A percentile compares a stretch with the other conserved stretches of the same genome.
Conservation (phyloP, 2,329 filamentous ascomycete species). For the Sarocladiaceae sp. region DNA sequence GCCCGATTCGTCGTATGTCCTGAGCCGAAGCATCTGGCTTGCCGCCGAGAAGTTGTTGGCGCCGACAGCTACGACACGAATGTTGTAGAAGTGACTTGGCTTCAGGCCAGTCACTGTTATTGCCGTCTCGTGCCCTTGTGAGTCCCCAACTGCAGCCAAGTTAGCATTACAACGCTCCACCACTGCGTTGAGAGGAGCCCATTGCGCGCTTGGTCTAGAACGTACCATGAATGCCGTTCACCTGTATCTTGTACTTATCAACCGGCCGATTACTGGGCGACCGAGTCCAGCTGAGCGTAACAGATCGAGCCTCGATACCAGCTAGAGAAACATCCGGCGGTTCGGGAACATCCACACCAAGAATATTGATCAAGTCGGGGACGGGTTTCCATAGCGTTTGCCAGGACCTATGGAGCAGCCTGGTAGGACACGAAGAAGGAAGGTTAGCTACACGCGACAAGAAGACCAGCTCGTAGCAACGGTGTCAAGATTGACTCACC, state of each 20-base stretch:
- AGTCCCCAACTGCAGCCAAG: slow-evolving; percentile 66
- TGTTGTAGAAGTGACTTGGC: slow-evolving; percentile 86
- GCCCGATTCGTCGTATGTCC: slow-evolving; percentile 66
- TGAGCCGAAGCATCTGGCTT: slow-evolving; percentile 78
- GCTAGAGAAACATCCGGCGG: slow-evolving; percentile 86
- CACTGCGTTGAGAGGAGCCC: background rate
- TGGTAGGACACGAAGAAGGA: slow-evolving; percentile 29
- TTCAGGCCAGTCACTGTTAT: slow-evolving; percentile 86
- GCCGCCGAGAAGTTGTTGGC: slow-evolving; percentile 89
- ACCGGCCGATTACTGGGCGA: slow-evolving; percentile 63
- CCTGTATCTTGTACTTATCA: slow-evolving; percentile 83
- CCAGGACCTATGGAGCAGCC: slow-evolving; percentile 81
- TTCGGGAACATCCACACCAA: slow-evolving; percentile 91
- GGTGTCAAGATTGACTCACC: slow-evolving; percentile 36
- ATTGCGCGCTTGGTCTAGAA: too few species aligned
- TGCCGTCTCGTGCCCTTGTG: slow-evolving; percentile 49
- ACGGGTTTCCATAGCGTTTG: slow-evolving; percentile 89
- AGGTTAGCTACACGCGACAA: background rate
- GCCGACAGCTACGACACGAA: slow-evolving; percentile 88
- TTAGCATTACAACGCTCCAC: background rate
- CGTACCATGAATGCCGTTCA: slow-evolving; percentile 88
- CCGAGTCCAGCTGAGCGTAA: slow-evolving; percentile 86
- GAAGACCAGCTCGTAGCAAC: background rate
- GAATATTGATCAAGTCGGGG: slow-evolving; percentile 81
- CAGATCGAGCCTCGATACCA: slow-evolving; percentile 80